Percentiles rank a stretch among this genome's conserved stretches.
Evolutionary conservation across 1,284 basidiomycete genomes (phyloP).

Genomic region (Schizophyllum amplum): DNA sequence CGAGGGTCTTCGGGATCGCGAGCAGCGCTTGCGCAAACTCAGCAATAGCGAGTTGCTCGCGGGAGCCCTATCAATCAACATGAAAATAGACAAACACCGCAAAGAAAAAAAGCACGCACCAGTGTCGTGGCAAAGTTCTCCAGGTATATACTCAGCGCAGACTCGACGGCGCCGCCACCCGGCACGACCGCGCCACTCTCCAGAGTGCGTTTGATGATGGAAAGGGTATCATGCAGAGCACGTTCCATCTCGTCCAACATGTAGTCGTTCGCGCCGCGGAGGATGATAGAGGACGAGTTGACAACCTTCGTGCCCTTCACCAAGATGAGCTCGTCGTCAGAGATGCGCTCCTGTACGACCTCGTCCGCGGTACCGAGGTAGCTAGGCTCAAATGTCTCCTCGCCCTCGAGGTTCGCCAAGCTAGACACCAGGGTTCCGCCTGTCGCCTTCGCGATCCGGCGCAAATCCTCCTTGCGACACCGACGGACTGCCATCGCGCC

Average conservation of each 20-base stretch:
- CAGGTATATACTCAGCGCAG: slow-evolving; percentile 93
- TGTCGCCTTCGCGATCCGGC: slow-evolving; percentile 95
- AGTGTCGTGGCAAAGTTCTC: slow-evolving; percentile 99
- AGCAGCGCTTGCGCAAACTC: slow-evolving; percentile 94
- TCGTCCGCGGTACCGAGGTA: slow-evolving; percentile 91
- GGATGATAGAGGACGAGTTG: slow-evolving; percentile 86
- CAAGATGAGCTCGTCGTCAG: slow-evolving; percentile 97
- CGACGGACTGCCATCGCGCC: slow-evolving; percentile 98
- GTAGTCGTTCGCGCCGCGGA: slow-evolving; percentile 98
- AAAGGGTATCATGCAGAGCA: slow-evolving; percentile 90
- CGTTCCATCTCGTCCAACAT: slow-evolving; percentile 99
- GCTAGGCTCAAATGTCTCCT: slow-evolving; percentile 94
- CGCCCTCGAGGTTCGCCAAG: slow-evolving; percentile 94
- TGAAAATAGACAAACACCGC: slow-evolving; percentile 4
- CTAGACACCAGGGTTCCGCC: slow-evolving; percentile 92
- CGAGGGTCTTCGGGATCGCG: slow-evolving; percentile 94
- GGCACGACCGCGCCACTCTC: slow-evolving; percentile 96
- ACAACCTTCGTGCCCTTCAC: slow-evolving; percentile 98
- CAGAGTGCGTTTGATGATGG: slow-evolving; percentile 93
- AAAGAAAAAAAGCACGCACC: slow-evolving; percentile 31
- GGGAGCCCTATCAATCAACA: slow-evolving; percentile 64
- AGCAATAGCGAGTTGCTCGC: slow-evolving; percentile 97
- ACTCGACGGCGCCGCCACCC: slow-evolving; percentile 96
- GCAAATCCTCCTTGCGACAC: slow-evolving; percentile 96
- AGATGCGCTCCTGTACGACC: slow-evolving; percentile 93